Evolutionary conservation across 148 eudicot genomes (phyloP).

Genomic region (Fagopyrum tataricum): DNA sequence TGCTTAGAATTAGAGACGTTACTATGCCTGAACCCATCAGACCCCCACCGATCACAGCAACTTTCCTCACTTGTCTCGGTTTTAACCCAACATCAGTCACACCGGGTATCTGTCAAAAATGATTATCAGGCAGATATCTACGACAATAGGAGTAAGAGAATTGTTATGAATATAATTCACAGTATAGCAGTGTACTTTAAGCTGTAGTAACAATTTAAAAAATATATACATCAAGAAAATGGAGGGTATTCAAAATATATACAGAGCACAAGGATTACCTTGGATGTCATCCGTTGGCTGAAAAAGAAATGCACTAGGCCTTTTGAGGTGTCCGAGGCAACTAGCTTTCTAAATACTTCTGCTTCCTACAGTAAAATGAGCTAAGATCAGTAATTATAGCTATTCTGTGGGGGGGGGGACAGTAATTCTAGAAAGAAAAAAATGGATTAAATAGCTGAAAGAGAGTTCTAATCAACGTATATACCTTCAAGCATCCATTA

Average conservation of each 20-base stretch:
- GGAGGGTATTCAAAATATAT: not conserved
- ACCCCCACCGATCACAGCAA: constrained; percentile 96
- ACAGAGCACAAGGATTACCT: constrained; percentile 33
- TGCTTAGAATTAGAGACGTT: constrained; percentile 70
- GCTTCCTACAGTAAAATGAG: constrained; percentile 48
- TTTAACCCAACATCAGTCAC: constrained; percentile 78
- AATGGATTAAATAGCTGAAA: not conserved
- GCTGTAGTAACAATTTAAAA: not conserved
- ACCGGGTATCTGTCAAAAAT: constrained; percentile 19
- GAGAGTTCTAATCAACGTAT: not conserved
- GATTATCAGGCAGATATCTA: not conserved
- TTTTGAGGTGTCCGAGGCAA: constrained; percentile 55
- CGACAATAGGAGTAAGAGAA: not conserved
- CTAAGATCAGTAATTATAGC: not conserved
- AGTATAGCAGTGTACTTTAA: not conserved
- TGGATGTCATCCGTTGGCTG: constrained; percentile 74
- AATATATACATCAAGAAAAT: too few relatives aligned
- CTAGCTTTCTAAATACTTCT: constrained; percentile 51
- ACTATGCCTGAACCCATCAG: constrained; percentile 98
- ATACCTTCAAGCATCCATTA: constrained; percentile 69
- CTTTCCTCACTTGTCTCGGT: constrained; percentile 70
- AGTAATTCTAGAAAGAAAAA: not conserved
- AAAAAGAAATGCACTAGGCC: constrained; percentile 86
- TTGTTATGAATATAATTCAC: not conserved
- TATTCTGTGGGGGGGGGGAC: too few relatives aligned